Base-by-base conservation (phyloP, 148 eudicot species). In the Pouteria glomerata region DNA sequence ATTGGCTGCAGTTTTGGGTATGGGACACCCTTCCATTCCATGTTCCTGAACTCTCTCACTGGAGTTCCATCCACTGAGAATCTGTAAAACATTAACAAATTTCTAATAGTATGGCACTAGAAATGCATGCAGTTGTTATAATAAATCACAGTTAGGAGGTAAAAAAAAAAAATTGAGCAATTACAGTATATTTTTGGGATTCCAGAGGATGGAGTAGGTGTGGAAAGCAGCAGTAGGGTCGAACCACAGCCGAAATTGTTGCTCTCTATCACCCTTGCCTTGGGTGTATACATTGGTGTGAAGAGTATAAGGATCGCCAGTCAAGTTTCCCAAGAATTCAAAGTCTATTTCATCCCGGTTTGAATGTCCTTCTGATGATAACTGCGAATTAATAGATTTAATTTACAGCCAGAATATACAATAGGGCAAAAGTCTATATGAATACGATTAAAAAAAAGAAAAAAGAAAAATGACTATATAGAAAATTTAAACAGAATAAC, bases 261-360 rank as follows among this genome's bases (percentile, higher is more conserved):
- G 84, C 70, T 81, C 80, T 68, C 78, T 64, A 45, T 55, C 51
- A 31, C 84, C 84, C 26, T 81, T 81, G 12, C 84, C 84, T 44
- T 77, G 81, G 45, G 78, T 59, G 52, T 73, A 81, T 23, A 81
- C 84, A 24, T 81, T 81, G 30, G 84, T 81, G 69, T 77, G 80
- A 4, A 81, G 75, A 12, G 31, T 81, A 33, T 81, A 81, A n/a
- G 84, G 84, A 37, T 81, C 80, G 21, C 84, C 84, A 27, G 74
- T 77, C 29, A 81, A 50, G 16, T 81, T 81, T 7, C 84, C 84
- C 66, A 81, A 57, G 78, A 81, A 81, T n/a, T 81, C 84, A 24
- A 73, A 81, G 81, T 81, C 84, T 69, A 81, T 81, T 42, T 81
- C 84, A 24, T 81, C 84, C 34, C 73, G 81, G 15, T 69, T 70